Conservation (phyloP, 257 asterid genomes). For the Nicotiana undulata region DNA sequence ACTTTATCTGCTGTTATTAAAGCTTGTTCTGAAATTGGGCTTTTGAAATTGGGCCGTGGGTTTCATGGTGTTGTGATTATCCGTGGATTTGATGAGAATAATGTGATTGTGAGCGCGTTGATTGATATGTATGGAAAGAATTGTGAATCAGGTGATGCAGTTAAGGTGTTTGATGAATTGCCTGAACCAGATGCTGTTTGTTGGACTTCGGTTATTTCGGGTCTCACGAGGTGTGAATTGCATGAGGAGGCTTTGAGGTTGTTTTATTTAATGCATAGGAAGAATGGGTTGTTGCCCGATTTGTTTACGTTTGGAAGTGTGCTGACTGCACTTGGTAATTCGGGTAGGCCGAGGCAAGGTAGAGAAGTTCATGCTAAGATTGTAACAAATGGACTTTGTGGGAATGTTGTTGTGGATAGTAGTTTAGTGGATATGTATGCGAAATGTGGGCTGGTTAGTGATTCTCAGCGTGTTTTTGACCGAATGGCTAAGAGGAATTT, state of each 20-base stretch:
- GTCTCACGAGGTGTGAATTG: constrained; percentile 65
- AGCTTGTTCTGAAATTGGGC: constrained; percentile 52
- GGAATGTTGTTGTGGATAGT: constrained; percentile 52
- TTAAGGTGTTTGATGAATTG: constrained; percentile 65
- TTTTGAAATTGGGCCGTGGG: constrained; percentile 35
- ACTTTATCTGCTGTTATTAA: constrained; percentile 64
- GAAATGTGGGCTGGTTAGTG: constrained; percentile 51
- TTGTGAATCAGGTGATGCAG: constrained; percentile 19
- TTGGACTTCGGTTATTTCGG: constrained; percentile 74
- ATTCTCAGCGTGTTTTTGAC: constrained; percentile 59
- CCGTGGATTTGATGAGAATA: constrained; percentile 41
- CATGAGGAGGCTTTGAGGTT: constrained; percentile 48
- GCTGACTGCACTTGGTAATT: constrained; percentile 67
- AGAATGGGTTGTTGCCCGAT: constrained; percentile 38
- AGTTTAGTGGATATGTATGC: constrained; percentile 79
- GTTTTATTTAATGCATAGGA: constrained; percentile 39
- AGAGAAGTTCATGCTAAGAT: constrained; percentile 54
- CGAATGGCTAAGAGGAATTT: constrained; percentile 58
- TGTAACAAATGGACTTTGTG: constrained; percentile 36
- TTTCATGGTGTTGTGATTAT: constrained; percentile 53
- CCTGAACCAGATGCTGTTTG: constrained; percentile 68
- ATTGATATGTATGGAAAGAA: constrained; percentile 82
- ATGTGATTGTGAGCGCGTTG: constrained; percentile 58
- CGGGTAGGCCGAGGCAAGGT: constrained; percentile 62
- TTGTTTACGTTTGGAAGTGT: constrained; percentile 74